Percentiles rank a stretch among this genome's conserved stretches.
phyloP scores from a whole-genome alignment of 2,329 filamentous ascomycete species.

The Aspergillus fijiensis region DNA sequence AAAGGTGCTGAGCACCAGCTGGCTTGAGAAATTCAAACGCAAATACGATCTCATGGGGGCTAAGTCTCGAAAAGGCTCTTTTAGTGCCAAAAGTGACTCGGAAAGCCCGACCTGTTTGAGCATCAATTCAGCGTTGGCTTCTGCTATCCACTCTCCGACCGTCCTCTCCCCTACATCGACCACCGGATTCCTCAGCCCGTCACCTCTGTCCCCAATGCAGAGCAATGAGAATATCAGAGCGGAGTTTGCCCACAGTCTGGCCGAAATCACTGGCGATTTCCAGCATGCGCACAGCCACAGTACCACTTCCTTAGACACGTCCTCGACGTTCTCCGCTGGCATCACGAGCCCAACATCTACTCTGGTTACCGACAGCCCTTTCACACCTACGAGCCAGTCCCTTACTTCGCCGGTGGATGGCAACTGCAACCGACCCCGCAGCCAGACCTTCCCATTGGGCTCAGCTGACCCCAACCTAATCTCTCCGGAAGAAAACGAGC shows the following conservation, averaged over 20 bases:
- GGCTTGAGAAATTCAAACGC: constrained; percentile 95
- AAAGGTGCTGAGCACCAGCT: constrained; percentile 69
- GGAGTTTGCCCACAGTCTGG: constrained; percentile 57
- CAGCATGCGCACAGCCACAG: constrained; percentile 66
- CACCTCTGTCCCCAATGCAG: constrained; percentile 67
- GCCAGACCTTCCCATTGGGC: constrained; percentile 79
- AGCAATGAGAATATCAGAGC: constrained; percentile 69
- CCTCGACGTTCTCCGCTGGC: constrained; percentile 67
- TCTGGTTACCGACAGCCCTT: constrained; percentile 76
- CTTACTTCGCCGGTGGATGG: constrained; percentile 48
- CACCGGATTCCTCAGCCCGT: constrained; percentile 62
- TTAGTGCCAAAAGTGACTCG: constrained; percentile 61
- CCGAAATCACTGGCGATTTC: constrained; percentile 62
- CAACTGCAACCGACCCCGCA: constrained; percentile 73
- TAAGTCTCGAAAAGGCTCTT: constrained; percentile 55
- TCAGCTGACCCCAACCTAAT: constrained; percentile 52
- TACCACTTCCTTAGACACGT: constrained; percentile 65
- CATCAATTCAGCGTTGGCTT: constrained; percentile 54
- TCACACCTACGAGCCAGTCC: constrained; percentile 56
- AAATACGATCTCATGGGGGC: constrained; percentile 67
- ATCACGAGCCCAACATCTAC: constrained; percentile 73
- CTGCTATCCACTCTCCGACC: constrained; percentile 61
- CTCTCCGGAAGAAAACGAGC: constrained; percentile 52
- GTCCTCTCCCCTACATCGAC: constrained; percentile 74
- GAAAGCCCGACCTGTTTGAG: constrained; percentile 62